Evolutionary conservation across 2,329 filamentous ascomycete genomes (phyloP), one percentile per base, ranked within the genome.

Genomic region (Trichoderma brevicompactum): DNA sequence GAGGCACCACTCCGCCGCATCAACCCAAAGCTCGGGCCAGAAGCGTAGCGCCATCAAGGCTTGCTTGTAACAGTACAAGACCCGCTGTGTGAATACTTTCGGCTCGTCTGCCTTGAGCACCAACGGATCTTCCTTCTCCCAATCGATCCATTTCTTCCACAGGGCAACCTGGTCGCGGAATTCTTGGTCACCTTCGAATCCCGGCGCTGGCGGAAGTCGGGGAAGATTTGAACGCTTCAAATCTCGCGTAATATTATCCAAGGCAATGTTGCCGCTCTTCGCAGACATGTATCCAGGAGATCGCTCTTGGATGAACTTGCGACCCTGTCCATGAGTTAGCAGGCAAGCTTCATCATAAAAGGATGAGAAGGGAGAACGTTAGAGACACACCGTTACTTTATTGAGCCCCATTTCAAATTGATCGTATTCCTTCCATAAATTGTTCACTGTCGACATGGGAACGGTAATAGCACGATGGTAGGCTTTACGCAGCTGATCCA

Each of bases 221-320:
- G 96, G 92, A 1, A 97, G 80, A 5, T 91, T 94, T 2, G 87
- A 91, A 50, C 94, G 88, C 68, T 87, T 85, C 48, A 99, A 79
- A 8, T 89, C 88, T 44, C 89, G 86, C 1, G 91, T 93, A 63
- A 96, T 89, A 73, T 96, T 96, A 64, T 97, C 92, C n/a, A 98
- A 81, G 43, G 93, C 91, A 48, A 92, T 94, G 74, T 92, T 92
- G 48, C 93, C 93, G 70, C 91, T 94, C 75, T 96, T 90, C 60
- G 96, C 95, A 15, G 94, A 96, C 93, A 99, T 97, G 77, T 98
- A 99, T 2, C 90, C 87, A 1, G 94, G 91, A 0, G 94, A 97
- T 67, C 91, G 89, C 73, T 99, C 95, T 74, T 97, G 93, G 4
- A 99, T 85, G 70, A 96, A 94, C 78, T 98, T 98, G 28, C 94